Evolutionary conservation across 345 rosid species (phyloP), one percentile per base, ranked within the genome.

Genomic region (Schrenkiella parvula): DNA sequence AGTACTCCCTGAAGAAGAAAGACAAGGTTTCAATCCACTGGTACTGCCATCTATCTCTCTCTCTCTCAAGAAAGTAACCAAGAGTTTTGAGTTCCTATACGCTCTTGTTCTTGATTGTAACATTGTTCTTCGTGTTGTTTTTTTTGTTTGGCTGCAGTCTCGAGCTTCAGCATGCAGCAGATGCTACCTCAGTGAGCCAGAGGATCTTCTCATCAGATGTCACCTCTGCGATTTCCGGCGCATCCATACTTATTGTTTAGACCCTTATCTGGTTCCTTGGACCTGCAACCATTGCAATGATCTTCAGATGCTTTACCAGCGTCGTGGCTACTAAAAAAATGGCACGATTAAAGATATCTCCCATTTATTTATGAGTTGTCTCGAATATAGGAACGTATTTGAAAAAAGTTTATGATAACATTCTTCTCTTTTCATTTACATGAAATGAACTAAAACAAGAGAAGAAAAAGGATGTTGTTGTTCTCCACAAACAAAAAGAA

Each of bases 221-320:
- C 84, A 88, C 52, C 62, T 82, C 13, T 95, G 99, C 82, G 83
- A 75, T 52, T 68, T 71, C 55, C 80, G 83, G 51, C 79, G 85
- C 54, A 86, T 95, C 18, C 95, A 91, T 80, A 74, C 83, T 19
- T 88, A 91, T 79, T 91, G 96, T 65, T 82, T 95, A 63, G 97
- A 95, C 75, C 96, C 97, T 68, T 86, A 82, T 31, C 34, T 89
- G 66, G 57, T 81, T 38, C 96, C 97, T 42, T 95, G 99, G 97
- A 88, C 86, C 6, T 95, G 97, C 82, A 72, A 54, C 57, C 96
- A 84, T 63, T 95, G 97, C 88, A 87, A 35, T 76, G 96, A 87
- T 74, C 88, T 89, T 17, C 89, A 77, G 62, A 82, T 65, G 84
- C 85, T 85, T 41, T 82, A 81, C 81, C 83, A 75, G 10, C 78